These are phyloP conservation scores for Vaccinium corymbosum DNA, from an alignment of 148 eudicot species.

Conservation along the genomic window DNA sequence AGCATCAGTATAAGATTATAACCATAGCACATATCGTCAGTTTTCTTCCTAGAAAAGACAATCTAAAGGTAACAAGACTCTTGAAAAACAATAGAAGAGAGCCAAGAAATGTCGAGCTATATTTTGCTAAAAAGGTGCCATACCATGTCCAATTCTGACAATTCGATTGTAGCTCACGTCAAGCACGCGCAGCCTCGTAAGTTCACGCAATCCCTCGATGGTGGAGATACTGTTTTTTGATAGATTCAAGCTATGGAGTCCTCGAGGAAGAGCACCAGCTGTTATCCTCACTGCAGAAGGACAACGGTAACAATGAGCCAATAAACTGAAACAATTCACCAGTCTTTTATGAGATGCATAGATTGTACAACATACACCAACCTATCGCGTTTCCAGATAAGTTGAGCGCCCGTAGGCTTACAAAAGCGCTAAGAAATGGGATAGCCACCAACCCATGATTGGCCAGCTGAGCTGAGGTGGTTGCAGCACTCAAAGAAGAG, in stretches of 20 bases:
- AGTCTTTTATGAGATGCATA: not conserved
- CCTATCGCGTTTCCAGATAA: conserved; percentile 93
- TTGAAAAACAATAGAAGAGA: conserved; percentile 3
- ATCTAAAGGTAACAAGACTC: not conserved
- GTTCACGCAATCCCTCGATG: conserved; percentile 91
- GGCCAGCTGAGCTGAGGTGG: conserved; percentile 69
- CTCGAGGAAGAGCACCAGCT: conserved; percentile 93
- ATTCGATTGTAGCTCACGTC: conserved; percentile 90
- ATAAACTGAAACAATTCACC: not conserved
- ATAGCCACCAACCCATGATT: conserved; percentile 88
- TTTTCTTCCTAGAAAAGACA: not conserved
- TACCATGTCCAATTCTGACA: conserved; percentile 93
- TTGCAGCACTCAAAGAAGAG: conserved; percentile 62
- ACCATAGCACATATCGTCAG: not conserved
- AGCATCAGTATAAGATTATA: not conserved
- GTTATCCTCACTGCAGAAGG: conserved; percentile 68
- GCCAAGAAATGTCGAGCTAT: not conserved
- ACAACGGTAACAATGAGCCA: not conserved
- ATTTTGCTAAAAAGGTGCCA: conserved; percentile 16
- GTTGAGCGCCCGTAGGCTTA: conserved; percentile 71
- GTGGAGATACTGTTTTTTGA: conserved; percentile 83
- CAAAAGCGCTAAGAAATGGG: conserved; percentile 86
- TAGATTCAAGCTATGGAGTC: conserved; percentile 74
- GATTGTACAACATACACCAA: conserved; percentile 28
- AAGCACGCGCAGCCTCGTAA: conserved; percentile 83